These are phyloP conservation scores for Arachis monticola DNA, from an alignment of 331 rosid genomes.

Conservation along the genomic window DNA sequence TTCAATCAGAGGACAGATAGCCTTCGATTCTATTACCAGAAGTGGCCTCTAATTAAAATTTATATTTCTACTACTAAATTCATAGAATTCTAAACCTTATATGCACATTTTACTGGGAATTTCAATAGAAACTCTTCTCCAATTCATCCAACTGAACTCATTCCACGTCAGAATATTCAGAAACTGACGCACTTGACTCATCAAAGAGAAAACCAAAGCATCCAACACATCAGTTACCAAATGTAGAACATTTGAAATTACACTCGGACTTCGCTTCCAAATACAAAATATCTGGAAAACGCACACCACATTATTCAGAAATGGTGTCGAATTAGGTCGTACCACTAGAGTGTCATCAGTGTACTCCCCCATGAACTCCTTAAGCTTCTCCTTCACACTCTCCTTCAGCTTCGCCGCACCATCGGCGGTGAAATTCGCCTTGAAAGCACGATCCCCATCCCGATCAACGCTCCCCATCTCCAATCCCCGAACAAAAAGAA, in stretches of 20 bases:
- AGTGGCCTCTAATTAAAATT: not conserved
- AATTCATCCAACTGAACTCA: slow-evolving; percentile 16
- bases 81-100: not conserved
- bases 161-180: not conserved
- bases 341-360: too few species aligned
- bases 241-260: not conserved
- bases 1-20: not conserved
- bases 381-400: too few species aligned
- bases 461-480: slow-evolving; percentile 85
- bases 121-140: not conserved
- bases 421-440: slow-evolving; percentile 16
- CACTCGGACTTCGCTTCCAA: slow-evolving; percentile 4
- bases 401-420: too few species aligned
- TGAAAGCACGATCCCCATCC: slow-evolving; percentile 61
- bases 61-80: not conserved
- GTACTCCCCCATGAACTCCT: too few species aligned
- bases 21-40: not conserved
- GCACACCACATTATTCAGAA: slow-evolving; percentile 23
- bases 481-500: slow-evolving; percentile 22
- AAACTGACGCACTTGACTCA: not conserved
- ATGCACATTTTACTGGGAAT: not conserved
- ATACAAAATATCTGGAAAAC: slow-evolving; percentile 18
- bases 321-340: not conserved
- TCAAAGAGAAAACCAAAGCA: not conserved
- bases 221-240: not conserved